phyloP scores from a whole-genome alignment of 176 grass and related monocot species.

The Avena insularis region DNA sequence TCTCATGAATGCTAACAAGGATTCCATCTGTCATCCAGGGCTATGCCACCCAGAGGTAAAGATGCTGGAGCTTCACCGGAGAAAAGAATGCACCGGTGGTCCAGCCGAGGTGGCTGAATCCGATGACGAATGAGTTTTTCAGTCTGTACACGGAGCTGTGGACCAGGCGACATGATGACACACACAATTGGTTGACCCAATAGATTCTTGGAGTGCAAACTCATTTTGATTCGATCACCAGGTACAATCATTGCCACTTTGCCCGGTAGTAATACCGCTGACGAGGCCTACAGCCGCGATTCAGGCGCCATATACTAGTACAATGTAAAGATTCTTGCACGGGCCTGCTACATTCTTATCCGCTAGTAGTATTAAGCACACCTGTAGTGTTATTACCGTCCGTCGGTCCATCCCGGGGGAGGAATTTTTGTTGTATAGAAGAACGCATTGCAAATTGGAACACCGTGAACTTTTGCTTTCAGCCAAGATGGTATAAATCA shows the following conservation, averaged over 20 bases:
- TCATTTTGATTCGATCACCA: constrained; percentile 28
- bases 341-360: not conserved
- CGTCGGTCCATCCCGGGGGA: not conserved
- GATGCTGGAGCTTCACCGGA: constrained; percentile 92
- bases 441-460: not conserved
- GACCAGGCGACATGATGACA: constrained; percentile 39
- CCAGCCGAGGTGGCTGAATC: constrained; percentile 50
- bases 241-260: constrained; percentile 42
- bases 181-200: constrained; percentile 31
- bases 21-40: constrained; percentile 52
- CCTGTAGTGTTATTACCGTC: not conserved
- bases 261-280: not conserved
- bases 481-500: not conserved
- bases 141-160: not conserved
- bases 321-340: not conserved
- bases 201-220: constrained; percentile 38
- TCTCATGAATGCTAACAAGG: constrained; percentile 31
- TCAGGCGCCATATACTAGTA: constrained; percentile 25
- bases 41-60: constrained; percentile 88
- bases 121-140: constrained; percentile 47
- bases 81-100: constrained; percentile 76
- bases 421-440: constrained; percentile 57
- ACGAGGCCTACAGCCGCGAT: constrained; percentile 2
- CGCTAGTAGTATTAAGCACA: not conserved
- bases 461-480: not conserved